phyloP scores from a whole-genome alignment of 495 filamentous ascomycete genomes.

The Tuber calosporum region DNA sequence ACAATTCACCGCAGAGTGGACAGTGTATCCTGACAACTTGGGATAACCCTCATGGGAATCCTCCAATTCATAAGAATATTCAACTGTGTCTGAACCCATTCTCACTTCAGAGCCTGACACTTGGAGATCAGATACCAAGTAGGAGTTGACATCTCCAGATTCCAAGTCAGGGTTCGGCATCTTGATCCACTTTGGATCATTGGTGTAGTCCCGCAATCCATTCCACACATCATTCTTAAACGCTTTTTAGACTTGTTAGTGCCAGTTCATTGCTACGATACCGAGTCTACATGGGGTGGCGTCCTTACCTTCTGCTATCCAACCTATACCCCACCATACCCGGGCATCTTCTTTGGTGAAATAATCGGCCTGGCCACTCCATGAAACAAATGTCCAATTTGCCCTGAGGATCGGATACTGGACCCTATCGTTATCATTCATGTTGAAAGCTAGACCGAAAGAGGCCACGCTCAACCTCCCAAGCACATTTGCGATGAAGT shows the following conservation, averaged over 20 bases:
- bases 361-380: background rate
- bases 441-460: background rate
- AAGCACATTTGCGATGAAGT: background rate
- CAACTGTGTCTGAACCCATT: background rate
- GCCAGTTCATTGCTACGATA: background rate
- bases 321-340: too few species aligned
- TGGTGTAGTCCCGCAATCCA: background rate
- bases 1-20: background rate
- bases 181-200: background rate
- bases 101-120: background rate
- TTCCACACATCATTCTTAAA: background rate
- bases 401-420: background rate
- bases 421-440: background rate
- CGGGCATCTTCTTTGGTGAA: too few species aligned
- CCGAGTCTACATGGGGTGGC: background rate
- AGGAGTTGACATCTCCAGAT: background rate
- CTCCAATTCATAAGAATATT: background rate
- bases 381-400: background rate
- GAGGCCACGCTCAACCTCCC: background rate
- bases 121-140: background rate
- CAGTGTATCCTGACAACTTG: background rate
- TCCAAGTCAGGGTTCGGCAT: background rate
- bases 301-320: background rate
- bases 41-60: background rate
- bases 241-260: background rate